These are phyloP conservation scores for Verruconis gallopava DNA, from an alignment of 2,329 filamentous ascomycete species.

Conservation along the genomic window DNA sequence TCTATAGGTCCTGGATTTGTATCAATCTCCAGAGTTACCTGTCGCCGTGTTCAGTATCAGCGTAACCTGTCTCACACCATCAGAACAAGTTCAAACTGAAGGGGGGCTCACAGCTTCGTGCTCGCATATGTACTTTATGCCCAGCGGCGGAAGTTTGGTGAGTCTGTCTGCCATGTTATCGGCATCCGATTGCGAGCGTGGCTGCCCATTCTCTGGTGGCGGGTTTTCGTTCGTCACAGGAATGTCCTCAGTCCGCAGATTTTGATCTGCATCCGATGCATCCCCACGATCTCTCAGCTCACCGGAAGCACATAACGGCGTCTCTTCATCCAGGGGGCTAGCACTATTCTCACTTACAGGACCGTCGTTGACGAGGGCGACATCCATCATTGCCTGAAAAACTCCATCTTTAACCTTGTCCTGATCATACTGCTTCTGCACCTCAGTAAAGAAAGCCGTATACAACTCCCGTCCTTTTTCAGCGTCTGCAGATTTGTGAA, in stretches of 20 bases:
- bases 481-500: constrained; percentile 72
- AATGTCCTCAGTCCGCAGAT: no score
- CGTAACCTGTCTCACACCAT: no score
- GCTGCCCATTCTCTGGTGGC: no score
- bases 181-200: no score
- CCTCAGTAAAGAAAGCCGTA: constrained; percentile 65
- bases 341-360: constrained; percentile 38
- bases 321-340: neutral
- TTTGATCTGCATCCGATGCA: no score
- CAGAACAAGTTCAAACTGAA: constrained; percentile 4
- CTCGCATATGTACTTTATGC: constrained; percentile 43
- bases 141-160: no score
- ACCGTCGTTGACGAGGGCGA: constrained; percentile 78
- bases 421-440: constrained; percentile 56
- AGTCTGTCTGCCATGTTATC: no score
- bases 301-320: no score
- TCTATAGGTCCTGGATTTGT: constrained; percentile 32
- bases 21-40: constrained; percentile 38
- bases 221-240: no score
- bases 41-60: constrained; percentile 7
- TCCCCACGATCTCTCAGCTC: no score
- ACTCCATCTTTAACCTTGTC: constrained; percentile 86
- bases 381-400: constrained; percentile 99
- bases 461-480: constrained; percentile 73
- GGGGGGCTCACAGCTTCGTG: constrained; percentile 40